Evolutionary conservation across 345 rosid species (phyloP), one percentile per base, ranked within the genome.

Genomic region (Bretschneidera sinensis): DNA sequence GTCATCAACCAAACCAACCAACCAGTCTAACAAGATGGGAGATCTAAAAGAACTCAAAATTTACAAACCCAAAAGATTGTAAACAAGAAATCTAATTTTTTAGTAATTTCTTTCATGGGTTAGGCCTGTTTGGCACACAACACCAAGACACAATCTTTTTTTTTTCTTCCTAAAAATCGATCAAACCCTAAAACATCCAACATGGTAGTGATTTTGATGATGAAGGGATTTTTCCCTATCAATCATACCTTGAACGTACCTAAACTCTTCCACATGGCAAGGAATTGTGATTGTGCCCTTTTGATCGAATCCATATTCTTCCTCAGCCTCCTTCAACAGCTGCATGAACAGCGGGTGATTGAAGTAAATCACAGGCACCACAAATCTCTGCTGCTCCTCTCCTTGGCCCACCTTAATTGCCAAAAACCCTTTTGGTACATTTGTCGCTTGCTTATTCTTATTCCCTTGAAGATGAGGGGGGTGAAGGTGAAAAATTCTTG

Each of bases 131-230:
- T 62, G 72, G 87, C 81, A 64, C 76, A 71, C 72, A 54, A 67
- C 71, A 54, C 71, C n/a, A n/a, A 56, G 22, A 43, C 58, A 51
- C 19, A 59, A 62, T n/a, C n/a, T n/a, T n/a, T 54, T 4, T 1
- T 39, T 9, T 5, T 19, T 60, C 9, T 20, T 61, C n/a, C n/a
- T n/a, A n/a, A n/a, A n/a, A n/a, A n/a, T n/a, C 6, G 55, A 49
- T 78, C 82, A 78, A 61, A 77, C 84, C 78, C 88, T 85, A 73
- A 85, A 87, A 73, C 95, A 87, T 0, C 86, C 86, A 28, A 71
- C 70, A 64, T 66, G 81, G 55, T 77, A 69, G 52, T 66, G 62
- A 48, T n/a, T n/a, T n/a, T 83, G 81, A 24, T 85, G 79, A 48
- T 73, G 70, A 39, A 78, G 59, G 54, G 85, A 75, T 11, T 70